Evolutionary conservation across 441 rosid species (phyloP).

Genomic region (Bocquillonia castaneifolia): DNA sequence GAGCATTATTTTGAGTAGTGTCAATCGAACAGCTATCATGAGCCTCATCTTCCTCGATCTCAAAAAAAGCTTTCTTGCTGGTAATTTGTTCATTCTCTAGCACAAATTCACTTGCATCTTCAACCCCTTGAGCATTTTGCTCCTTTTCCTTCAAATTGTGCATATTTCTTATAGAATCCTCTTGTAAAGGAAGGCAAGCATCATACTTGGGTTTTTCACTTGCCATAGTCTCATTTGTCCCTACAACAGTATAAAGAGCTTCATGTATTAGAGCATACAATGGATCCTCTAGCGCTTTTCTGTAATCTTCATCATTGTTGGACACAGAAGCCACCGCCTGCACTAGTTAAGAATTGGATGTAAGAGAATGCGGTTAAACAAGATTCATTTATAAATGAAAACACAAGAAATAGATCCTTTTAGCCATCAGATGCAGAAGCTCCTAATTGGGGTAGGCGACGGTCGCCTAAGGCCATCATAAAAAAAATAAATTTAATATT

Average conservation of each 20-base stretch:
- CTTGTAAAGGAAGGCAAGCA: conserved; percentile 20
- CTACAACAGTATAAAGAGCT: conserved; percentile 39
- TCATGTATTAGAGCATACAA: conserved; percentile 53
- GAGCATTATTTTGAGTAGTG: conserved; percentile 14
- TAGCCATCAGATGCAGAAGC: conserved; percentile 8
- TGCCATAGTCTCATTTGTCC: conserved; percentile 27
- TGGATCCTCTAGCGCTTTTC: conserved; percentile 53
- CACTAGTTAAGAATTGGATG: conserved; percentile 22
- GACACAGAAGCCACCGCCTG: conserved; percentile 67
- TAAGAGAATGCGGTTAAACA: conserved; percentile 17
- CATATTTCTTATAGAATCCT: conserved; percentile 23
- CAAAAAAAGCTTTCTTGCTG: conserved; percentile 32
- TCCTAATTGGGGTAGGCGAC: no score
- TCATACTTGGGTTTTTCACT: conserved; percentile 22
- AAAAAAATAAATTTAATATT: no score
- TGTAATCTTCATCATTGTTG: conserved; percentile 51
- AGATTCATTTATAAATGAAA: neutral
- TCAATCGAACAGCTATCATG: conserved; percentile 30
- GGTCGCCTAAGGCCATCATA: no score
- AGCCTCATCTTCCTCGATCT: conserved; percentile 56
- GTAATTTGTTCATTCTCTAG: conserved; percentile 11
- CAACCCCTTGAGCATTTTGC: conserved; percentile 21
- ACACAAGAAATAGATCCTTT: conserved; percentile 10
- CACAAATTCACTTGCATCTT: conserved; percentile 20
- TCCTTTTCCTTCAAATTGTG: conserved; percentile 13